Base-by-base conservation (phyloP, 73 alveolate genomes). In the Effrenium voratum region DNA sequence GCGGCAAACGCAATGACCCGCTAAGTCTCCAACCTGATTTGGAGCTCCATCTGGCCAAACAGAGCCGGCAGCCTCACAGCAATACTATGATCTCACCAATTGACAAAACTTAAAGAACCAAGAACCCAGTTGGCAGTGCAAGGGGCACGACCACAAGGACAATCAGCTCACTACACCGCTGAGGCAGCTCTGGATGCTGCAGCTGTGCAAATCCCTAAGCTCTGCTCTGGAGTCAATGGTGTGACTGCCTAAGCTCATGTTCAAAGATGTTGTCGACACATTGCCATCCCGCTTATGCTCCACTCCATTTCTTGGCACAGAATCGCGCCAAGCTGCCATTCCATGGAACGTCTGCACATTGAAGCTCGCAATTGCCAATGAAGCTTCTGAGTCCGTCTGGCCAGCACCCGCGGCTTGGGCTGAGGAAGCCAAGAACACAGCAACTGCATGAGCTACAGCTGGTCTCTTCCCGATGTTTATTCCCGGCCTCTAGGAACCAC, bases 401-500 rank as follows among this genome's bases (percentile, higher is more conserved):
- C 34, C 5, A 8, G 60, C 34, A 34, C 41, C 8, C 12, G 83
- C 24, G 24, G 41, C 10, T 45, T 32, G 47, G 22, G 24, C 49
- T 36, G 22, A 36, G 55, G 28, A 0, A 32, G 0, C 36, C 24
- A 16, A 41, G 26, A 40, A 16, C 40, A 22, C 13, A 76, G 10
- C 13, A 19, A 1, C 52, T 36, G 40, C 28, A 16, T 41, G 34
- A 19, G 59, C 41, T 52, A 16, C 70, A 0, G 34, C 41, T 34
- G 83, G 38, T 10, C 3, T n/a, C 16, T 6, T 34, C n/a, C 10
- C 49, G 49, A 16, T 34, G n/a, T n/a, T n/a, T n/a, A n/a, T n/a
- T n/a, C 83, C 28, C 5, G 70, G 72, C 94, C 94, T 85, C 94
- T 46, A 85, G 44, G 45, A 36, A 59, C 94, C 94, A 85, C 13